Evolutionary conservation across 169 alveolate genomes (phyloP).

Genomic region (Ichthyophthirius multifiliis): DNA sequence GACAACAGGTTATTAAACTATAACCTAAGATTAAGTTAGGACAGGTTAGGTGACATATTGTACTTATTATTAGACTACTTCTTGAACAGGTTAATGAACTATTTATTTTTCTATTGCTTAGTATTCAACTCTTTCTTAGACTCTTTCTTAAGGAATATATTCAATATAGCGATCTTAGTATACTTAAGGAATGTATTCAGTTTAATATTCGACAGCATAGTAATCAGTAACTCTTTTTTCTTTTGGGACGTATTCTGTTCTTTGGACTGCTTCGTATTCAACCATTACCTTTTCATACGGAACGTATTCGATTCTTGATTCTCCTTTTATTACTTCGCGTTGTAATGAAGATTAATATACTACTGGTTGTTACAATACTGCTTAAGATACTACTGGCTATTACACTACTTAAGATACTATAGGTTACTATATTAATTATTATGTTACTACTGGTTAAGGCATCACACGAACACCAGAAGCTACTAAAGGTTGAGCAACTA

Average conservation of each 20-base stretch:
- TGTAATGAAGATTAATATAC: background rate
- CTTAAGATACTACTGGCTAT: background rate
- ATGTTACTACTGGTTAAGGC: background rate
- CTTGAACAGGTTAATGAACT: constrained; percentile 31
- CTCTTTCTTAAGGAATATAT: constrained; percentile 38
- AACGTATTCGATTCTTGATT: constrained; percentile 28
- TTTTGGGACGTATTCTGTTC: constrained; percentile 33
- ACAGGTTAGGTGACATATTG: constrained; percentile 4
- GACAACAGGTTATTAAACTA: constrained; percentile 11
- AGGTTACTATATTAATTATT: background rate
- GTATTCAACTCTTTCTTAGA: constrained; percentile 47
- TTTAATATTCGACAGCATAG: constrained; percentile 46
- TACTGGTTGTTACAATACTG: background rate
- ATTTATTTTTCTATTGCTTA: constrained; percentile 41
- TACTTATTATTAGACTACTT: constrained; percentile 21
- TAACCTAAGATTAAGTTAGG: background rate
- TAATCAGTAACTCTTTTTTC: constrained; percentile 41
- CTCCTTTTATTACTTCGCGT: constrained; percentile 20
- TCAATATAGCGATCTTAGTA: constrained; percentile 35
- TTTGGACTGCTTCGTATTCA: constrained; percentile 42
- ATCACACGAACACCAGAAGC: background rate
- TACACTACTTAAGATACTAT: background rate
- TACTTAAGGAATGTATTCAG: constrained; percentile 38
- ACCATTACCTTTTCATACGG: constrained; percentile 25
- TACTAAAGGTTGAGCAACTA: constrained; percentile 31